Conservation (phyloP, 2,329 filamentous ascomycete species). For the Colletotrichum cordylinicola region DNA sequence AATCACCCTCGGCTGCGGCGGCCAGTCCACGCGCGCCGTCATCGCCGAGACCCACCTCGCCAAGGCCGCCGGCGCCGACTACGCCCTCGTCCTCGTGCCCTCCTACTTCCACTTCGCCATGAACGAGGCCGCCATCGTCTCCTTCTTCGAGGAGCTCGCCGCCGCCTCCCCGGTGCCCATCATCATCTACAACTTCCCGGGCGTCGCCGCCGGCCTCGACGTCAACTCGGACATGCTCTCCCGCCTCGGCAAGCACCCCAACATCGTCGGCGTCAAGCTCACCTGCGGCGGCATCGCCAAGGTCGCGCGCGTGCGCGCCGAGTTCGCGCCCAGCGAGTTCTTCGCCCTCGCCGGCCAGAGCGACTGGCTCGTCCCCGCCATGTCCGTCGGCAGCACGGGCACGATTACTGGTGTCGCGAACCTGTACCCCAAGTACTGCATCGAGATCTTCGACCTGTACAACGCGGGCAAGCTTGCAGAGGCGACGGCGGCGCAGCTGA, state of each 20-base stretch:
- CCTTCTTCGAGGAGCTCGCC: slow-evolving; percentile 70
- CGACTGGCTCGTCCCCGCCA: slow-evolving; percentile 70
- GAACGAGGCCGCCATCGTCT: slow-evolving; percentile 61
- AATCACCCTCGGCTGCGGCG: slow-evolving; percentile 71
- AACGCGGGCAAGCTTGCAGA: slow-evolving; percentile 50
- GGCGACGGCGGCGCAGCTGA: slow-evolving; percentile 54
- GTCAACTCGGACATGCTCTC: slow-evolving; percentile 71
- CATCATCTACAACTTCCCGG: slow-evolving; percentile 77
- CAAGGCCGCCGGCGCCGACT: slow-evolving; percentile 68
- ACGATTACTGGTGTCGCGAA: slow-evolving; percentile 70
- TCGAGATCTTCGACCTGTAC: slow-evolving; percentile 55
- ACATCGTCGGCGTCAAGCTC: slow-evolving; percentile 74
- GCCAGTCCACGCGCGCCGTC: slow-evolving; percentile 69
- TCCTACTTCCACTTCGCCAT: slow-evolving; percentile 74
- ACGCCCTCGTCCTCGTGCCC: slow-evolving; percentile 72
- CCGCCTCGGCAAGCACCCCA: slow-evolving; percentile 60
- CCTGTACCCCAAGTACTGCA: slow-evolving; percentile 60
- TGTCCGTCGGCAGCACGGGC: slow-evolving; percentile 63
- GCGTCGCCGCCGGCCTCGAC: slow-evolving; percentile 70
- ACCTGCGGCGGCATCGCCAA: slow-evolving; percentile 80
- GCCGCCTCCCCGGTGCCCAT: slow-evolving; percentile 65
- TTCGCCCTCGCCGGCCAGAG: slow-evolving; percentile 75
- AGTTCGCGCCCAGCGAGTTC: slow-evolving; percentile 61
- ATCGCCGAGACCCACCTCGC: slow-evolving; percentile 70
- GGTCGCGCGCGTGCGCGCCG: slow-evolving; percentile 63